These are phyloP conservation scores for Bisporella sp. DNA, from an alignment of 2,329 filamentous ascomycete species.

Conservation along the genomic window DNA sequence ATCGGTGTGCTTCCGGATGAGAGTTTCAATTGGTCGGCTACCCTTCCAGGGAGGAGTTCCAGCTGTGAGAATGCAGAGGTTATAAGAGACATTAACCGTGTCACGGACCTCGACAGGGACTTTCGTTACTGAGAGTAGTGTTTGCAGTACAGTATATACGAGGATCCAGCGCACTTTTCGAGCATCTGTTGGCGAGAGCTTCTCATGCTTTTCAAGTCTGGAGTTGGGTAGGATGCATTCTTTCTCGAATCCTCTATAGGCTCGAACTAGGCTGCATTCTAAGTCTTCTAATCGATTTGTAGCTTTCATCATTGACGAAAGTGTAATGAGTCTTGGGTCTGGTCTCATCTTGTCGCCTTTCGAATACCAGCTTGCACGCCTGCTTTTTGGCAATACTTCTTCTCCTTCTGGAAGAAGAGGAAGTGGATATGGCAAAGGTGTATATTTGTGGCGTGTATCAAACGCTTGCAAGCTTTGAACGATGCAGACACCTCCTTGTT, in stretches of 20 bases:
- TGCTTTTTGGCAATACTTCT: slow-evolving; percentile 19
- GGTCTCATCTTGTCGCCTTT: slow-evolving; percentile 35
- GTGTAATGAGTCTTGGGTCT: slow-evolving; percentile 41
- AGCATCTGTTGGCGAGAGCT: slow-evolving; percentile 55
- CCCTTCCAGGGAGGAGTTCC: slow-evolving; percentile 23
- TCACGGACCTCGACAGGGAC: slow-evolving; percentile 56
- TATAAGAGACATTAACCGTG: slow-evolving; percentile 48
- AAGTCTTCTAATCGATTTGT: slow-evolving; percentile 37
- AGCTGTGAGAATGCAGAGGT: slow-evolving; percentile 23
- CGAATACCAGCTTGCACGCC: slow-evolving; percentile 12
- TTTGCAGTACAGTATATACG: slow-evolving; percentile 67
- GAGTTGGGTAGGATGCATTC: slow-evolving; percentile 41
- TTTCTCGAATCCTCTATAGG: slow-evolving; percentile 66
- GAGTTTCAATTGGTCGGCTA: slow-evolving; percentile 10
- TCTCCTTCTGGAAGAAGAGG: slow-evolving; percentile 52
- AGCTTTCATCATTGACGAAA: slow-evolving; percentile 44
- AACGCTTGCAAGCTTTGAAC: slow-evolving; percentile 63
- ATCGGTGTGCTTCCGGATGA: slow-evolving; percentile 14
- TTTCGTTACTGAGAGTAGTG: slow-evolving; percentile 57
- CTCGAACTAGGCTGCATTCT: slow-evolving; percentile 49
- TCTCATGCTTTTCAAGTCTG: slow-evolving; percentile 49
- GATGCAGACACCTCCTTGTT: slow-evolving; percentile 62
- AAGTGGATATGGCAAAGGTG: slow-evolving; percentile 55
- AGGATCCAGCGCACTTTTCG: slow-evolving; percentile 75
- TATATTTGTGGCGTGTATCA: slow-evolving; percentile 52